phyloP scores from a whole-genome alignment of 352 stramenopile genomes.

The Globisporangium cystogenes region DNA sequence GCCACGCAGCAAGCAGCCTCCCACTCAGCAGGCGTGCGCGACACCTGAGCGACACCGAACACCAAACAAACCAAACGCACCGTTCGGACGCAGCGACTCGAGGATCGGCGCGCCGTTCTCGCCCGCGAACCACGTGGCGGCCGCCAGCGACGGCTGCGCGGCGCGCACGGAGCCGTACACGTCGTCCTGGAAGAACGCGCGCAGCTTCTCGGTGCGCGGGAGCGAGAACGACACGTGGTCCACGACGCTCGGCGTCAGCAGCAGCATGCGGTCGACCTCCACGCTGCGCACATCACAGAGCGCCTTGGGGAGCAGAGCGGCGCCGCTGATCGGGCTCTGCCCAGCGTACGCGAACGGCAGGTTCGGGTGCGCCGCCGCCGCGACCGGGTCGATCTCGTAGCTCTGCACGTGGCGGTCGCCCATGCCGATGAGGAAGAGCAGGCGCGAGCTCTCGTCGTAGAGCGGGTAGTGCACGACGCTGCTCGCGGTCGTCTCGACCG shows the following conservation, averaged over 20 bases:
- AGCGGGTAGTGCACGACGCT: conserved; percentile 49
- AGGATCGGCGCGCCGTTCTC: conserved; percentile 29
- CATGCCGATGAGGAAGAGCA: conserved; percentile 64
- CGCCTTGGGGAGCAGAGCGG: conserved; percentile 53
- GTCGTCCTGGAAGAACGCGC: conserved; percentile 80
- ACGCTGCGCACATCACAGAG: conserved; percentile 62
- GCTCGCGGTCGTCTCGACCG: conserved; percentile 30
- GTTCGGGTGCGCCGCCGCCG: conserved; percentile 44
- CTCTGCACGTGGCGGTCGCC: conserved; percentile 71
- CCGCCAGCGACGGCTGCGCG: conserved; percentile 22
- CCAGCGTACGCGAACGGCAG: conserved; percentile 54
- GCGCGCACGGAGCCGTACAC: conserved; percentile 42
- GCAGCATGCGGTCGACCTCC: conserved; percentile 58
- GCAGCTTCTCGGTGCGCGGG: conserved; percentile 57
- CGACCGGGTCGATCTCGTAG: conserved; percentile 50
- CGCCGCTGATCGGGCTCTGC: conserved; percentile 43
- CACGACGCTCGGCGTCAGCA: conserved; percentile 46
- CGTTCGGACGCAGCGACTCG: conserved; percentile 47
- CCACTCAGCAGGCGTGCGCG: neutral
- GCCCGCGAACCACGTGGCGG: conserved; percentile 52
- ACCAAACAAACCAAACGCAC: conserved; percentile 15
- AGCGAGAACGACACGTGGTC: conserved; percentile 63
- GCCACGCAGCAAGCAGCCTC: neutral
- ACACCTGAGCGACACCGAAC: conserved; percentile 1
- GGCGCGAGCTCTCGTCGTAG: conserved; percentile 57